Evolutionary conservation across 192 early-diverging fungal genomes (phyloP).

Genomic region (Powellomyces hirtus): DNA sequence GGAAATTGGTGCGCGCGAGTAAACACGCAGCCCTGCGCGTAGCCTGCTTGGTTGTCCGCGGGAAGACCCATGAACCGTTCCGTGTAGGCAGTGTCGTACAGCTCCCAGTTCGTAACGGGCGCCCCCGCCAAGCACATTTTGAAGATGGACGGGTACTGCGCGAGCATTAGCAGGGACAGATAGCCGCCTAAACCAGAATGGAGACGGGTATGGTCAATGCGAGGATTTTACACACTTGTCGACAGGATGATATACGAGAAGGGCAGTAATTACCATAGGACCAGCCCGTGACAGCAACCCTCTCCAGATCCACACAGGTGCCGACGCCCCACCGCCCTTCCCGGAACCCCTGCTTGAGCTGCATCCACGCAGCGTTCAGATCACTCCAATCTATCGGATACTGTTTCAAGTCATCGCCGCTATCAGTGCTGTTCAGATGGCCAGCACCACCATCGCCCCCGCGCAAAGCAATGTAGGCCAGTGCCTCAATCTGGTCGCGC

Average conservation of each 20-base stretch:
- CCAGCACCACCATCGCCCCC: background rate
- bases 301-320: constrained; percentile 47
- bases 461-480: constrained; percentile 29
- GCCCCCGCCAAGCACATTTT: constrained; percentile 60
- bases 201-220: background rate
- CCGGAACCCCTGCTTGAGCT: background rate
- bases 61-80: constrained; percentile 69
- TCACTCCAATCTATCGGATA: constrained; percentile 52
- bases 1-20: constrained; percentile 55
- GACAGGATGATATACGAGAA: too few relatives aligned
- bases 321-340: background rate
- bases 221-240: too few relatives aligned
- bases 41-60: constrained; percentile 44
- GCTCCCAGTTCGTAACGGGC: constrained; percentile 70
- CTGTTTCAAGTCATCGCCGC: background rate
- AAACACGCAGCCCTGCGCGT: constrained; percentile 51
- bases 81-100: constrained; percentile 73
- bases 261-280: constrained; percentile 58
- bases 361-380: constrained; percentile 50
- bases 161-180: constrained; percentile 62
- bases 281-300: constrained; percentile 72
- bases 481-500: constrained; percentile 59
- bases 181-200: constrained; percentile 54
- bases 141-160: constrained; percentile 58
- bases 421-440: background rate